Evolutionary conservation across 2,329 filamentous ascomycete genomes (phyloP).

Genomic region (Colletotrichum chrysophilum): DNA sequence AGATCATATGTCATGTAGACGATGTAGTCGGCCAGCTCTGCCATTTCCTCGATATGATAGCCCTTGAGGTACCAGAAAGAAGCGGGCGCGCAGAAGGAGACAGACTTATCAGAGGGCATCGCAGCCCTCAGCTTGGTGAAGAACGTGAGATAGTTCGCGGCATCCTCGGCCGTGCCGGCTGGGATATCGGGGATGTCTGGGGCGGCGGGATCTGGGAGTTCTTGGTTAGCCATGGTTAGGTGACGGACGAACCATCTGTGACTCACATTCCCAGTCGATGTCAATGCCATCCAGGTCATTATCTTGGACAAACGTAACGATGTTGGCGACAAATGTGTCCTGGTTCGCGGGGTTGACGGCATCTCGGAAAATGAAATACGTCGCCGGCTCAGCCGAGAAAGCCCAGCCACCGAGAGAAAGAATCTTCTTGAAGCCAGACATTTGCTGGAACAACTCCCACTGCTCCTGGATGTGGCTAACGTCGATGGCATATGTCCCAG

Average conservation of each 20-base stretch:
- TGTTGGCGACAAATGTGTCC: conserved; percentile 37
- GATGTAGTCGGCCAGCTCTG: conserved; percentile 34
- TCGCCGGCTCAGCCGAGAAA: conserved; percentile 41
- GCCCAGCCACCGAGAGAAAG: conserved; percentile 50
- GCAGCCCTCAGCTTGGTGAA: conserved; percentile 3
- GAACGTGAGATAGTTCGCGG: conserved; percentile 30
- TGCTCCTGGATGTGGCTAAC: conserved; percentile 19
- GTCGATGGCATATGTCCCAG: not conserved
- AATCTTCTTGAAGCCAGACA: conserved; percentile 34
- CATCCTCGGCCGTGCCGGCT: conserved; percentile 24
- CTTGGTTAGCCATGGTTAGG: too few relatives aligned
- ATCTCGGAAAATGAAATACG: conserved; percentile 40
- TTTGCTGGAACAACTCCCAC: conserved; percentile 33
- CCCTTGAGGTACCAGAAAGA: conserved; percentile 44
- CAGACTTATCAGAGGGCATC: conserved; percentile 24
- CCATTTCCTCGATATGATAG: conserved; percentile 38
- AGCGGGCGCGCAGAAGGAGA: conserved; percentile 42
- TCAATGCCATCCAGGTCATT: conserved; percentile 45
- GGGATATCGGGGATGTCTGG: conserved; percentile 27
- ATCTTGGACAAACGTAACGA: conserved; percentile 44
- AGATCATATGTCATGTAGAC: conserved; percentile 41
- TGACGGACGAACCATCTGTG: too few relatives aligned
- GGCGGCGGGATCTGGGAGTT: conserved; percentile 30
- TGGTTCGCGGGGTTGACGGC: conserved; percentile 35
- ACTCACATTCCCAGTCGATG: conserved; percentile 47